Evolutionary conservation across 768 basidiomycete genomes (phyloP), one percentile per base, ranked within the genome.

Genomic region (Psilocybe subaeruginosa): DNA sequence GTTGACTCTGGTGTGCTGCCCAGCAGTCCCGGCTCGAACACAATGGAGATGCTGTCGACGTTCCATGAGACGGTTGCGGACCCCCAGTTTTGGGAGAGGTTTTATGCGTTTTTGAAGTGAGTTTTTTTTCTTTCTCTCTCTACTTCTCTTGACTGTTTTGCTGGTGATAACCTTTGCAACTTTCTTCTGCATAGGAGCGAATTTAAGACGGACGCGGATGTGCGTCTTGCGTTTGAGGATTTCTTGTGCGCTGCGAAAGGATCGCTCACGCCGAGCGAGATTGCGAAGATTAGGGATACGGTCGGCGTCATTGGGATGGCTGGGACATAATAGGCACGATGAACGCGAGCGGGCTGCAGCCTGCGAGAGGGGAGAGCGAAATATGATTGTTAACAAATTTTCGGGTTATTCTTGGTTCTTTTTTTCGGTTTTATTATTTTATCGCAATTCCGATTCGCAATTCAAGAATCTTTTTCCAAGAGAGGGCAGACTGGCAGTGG

Each of bases 271-370:
- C 87, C 93, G 0, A 87, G 81, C 62, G 93, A 98, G 71, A 93
- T 97, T 59, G 97, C 97, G 12, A 92, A 85, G 79, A 95, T 98
- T 68, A 84, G 97, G 51, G 97, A 98, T 72, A 80, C 82, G 19
- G 91, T 95, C 16, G 95, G 95, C 4, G 83, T 97, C 27, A 81
- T 87, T 45, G 95, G 95, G 30, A 95, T 96, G 94, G 91, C 88
- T 19, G 94, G 94, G 11, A 88, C 84, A 56, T 93, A 59, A 61
- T 23, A 23, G 23, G 23, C 23, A 23, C 23, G 23, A 23, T 23
- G 23, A 23, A 23, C 23, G 23, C 23, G 23, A 23, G 23, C 23
- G 23, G 23, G 23, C 23, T 23, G 23, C 23, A 23, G 23, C 23
- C 2, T 23, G 23, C 23, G 23, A 23, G 23, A 23, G 23, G 23